Evolutionary conservation across 1,284 basidiomycete genomes (phyloP).

Genomic region (Earliella scabrosa): DNA sequence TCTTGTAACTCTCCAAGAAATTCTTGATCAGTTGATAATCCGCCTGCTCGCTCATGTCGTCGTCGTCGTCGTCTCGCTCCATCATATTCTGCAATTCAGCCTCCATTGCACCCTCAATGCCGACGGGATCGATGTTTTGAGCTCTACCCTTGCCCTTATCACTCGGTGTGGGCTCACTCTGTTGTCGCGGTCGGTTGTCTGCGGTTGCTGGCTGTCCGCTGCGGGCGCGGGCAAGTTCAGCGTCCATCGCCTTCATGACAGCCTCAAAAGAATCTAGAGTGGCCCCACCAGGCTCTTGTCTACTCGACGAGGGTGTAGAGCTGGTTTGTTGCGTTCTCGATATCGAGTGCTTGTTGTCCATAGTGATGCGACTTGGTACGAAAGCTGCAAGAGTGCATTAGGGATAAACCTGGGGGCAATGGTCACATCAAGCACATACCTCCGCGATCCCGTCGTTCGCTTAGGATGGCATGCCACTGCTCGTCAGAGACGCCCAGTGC

Average conservation of each 20-base stretch:
- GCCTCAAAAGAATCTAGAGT: slow-evolving; percentile 91
- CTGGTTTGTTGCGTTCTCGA: neutral
- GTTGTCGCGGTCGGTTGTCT: neutral
- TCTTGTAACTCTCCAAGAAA: slow-evolving; percentile 93
- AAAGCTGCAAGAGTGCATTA: slow-evolving; percentile 52
- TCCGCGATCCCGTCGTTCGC: slow-evolving; percentile 74
- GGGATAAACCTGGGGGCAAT: neutral
- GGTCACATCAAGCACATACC: slow-evolving; percentile 52
- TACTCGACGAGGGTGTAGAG: neutral
- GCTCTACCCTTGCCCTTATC: slow-evolving; percentile 42
- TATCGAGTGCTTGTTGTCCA: slow-evolving; percentile 22
- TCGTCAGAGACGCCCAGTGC: slow-evolving; percentile 84
- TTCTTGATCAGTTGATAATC: slow-evolving; percentile 94
- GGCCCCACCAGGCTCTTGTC: no score
- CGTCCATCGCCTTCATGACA: slow-evolving; percentile 95
- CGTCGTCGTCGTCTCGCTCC: slow-evolving; percentile 58
- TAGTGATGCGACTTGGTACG: slow-evolving; percentile 55
- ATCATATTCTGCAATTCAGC: slow-evolving; percentile 75
- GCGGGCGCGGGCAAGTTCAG: slow-evolving; percentile 62
- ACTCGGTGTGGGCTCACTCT: slow-evolving; percentile 3
- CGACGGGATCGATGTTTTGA: slow-evolving; percentile 57
- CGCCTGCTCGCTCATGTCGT: slow-evolving; percentile 50
- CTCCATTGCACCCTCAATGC: slow-evolving; percentile 84
- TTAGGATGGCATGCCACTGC: slow-evolving; percentile 83
- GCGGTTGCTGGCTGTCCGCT: slow-evolving; percentile 22